phyloP scores from a whole-genome alignment of 2,329 filamentous ascomycete species.

The Arthroderma sp. region DNA sequence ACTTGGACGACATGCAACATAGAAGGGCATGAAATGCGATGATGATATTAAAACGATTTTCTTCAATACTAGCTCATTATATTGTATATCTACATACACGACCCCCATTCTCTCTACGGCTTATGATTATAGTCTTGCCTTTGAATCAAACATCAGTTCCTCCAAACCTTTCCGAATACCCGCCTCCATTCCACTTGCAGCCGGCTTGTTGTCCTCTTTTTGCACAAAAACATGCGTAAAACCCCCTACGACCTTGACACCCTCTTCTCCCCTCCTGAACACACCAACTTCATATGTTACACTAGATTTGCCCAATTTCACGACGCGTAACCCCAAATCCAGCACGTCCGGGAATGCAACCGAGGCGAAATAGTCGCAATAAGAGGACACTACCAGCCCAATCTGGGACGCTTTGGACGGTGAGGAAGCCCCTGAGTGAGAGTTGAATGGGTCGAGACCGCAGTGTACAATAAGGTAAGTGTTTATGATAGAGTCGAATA shows the following conservation, averaged over 20 bases:
- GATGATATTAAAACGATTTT: too few species aligned
- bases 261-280: conserved; percentile 60
- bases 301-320: conserved; percentile 71
- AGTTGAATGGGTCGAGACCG: conserved; percentile 58
- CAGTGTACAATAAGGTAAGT: conserved; percentile 72
- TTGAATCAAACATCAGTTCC: conserved; percentile 34
- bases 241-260: conserved; percentile 70
- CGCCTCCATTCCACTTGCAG: conserved; percentile 23
- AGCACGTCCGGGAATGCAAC: conserved; percentile 71
- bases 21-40: too few species aligned
- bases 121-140: conserved; percentile 11
- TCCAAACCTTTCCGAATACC: conserved; percentile 40
- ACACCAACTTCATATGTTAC: conserved; percentile 83
- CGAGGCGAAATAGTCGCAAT: conserved; percentile 73
- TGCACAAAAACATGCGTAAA: conserved; percentile 87
- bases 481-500: conserved; percentile 86
- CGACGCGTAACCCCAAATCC: conserved; percentile 69
- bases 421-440: conserved; percentile 32
- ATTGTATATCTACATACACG: not conserved
- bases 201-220: conserved; percentile 46
- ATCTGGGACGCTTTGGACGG: conserved; percentile 44
- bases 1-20: too few species aligned
- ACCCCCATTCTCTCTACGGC: conserved; percentile 13
- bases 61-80: not conserved
- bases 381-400: conserved; percentile 71